phyloP scores from a whole-genome alignment of 202 grass and related monocot species.

The Schoenoplectus triqueter region DNA sequence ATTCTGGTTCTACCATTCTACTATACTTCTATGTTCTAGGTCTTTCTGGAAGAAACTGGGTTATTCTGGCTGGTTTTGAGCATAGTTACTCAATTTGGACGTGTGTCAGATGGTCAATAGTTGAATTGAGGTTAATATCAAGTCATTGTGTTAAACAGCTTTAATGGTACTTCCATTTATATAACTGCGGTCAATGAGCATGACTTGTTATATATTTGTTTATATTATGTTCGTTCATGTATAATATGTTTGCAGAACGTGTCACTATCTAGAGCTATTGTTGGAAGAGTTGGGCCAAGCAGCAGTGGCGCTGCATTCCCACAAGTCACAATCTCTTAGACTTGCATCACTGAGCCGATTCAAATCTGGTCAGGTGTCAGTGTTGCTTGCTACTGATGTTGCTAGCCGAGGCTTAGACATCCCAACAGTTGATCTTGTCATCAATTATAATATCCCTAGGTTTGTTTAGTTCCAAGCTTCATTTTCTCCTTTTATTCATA shows the following conservation, averaged over 20 bases:
- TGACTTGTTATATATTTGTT: constrained; percentile 10
- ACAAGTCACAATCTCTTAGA: constrained; percentile 70
- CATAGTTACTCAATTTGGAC: no score
- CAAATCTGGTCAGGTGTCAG: constrained; percentile 70
- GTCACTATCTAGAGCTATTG: constrained; percentile 74
- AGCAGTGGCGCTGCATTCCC: constrained; percentile 88
- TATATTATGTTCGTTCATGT: background rate
- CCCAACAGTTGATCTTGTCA: constrained; percentile 94
- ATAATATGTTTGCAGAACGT: constrained; percentile 54
- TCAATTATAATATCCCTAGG: constrained; percentile 93
- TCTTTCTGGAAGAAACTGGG: background rate
- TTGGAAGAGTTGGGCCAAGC: constrained; percentile 66
- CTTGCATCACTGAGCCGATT: constrained; percentile 70
- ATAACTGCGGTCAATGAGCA: background rate
- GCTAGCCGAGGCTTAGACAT: constrained; percentile 97
- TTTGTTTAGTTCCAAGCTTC: constrained; percentile 35
- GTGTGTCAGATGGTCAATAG: no score
- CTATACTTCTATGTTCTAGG: background rate
- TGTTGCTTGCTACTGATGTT: constrained; percentile 81
- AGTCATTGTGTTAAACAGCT: no score
- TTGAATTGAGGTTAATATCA: no score
- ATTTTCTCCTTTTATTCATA: constrained; percentile 11
- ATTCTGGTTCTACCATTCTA: background rate
- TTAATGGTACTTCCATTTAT: background rate
- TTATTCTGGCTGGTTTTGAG: no score